phyloP scores from a whole-genome alignment of 2,329 filamentous ascomycete species.

The Paracorniculantispora psalliotae region DNA sequence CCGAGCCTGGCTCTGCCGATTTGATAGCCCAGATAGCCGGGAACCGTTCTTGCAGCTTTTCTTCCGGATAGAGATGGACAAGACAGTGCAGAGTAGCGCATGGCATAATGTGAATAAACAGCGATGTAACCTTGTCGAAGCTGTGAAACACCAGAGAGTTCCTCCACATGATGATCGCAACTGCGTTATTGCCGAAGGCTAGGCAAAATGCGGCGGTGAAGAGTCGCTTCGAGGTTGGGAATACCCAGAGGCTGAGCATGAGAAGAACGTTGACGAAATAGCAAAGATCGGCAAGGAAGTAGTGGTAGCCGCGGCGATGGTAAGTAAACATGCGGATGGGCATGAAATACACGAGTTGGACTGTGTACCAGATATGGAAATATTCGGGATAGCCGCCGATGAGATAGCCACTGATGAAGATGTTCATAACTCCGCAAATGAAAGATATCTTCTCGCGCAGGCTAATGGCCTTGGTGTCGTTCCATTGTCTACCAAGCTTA shows the following conservation, averaged over 20 bases:
- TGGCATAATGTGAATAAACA: constrained; percentile 99
- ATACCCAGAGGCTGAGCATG: constrained; percentile 80
- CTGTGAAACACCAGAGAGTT: constrained; percentile 98
- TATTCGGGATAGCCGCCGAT: constrained; percentile 79
- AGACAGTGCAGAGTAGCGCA: constrained; percentile 90
- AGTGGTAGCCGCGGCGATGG: constrained; percentile 86
- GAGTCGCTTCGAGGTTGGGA: constrained; percentile 82
- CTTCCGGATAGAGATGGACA: constrained; percentile 70
- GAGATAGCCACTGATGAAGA: constrained; percentile 92
- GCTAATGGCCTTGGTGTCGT: constrained; percentile 82
- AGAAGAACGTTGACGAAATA: constrained; percentile 95
- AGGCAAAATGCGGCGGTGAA: constrained; percentile 91
- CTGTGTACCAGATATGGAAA: constrained; percentile 91
- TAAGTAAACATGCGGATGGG: constrained; percentile 91
- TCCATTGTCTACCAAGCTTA: constrained; percentile 78
- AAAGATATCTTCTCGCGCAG: constrained; percentile 91
- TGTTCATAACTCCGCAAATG: constrained; percentile 93
- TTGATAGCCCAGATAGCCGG: constrained; percentile 84
- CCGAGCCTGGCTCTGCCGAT: constrained; percentile 59
- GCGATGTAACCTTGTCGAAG: constrained; percentile 92
- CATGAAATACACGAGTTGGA: constrained; percentile 90
- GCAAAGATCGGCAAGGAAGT: constrained; percentile 94
- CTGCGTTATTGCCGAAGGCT: constrained; percentile 92
- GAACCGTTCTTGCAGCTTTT: constrained; percentile 64
- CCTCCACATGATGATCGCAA: constrained; percentile 98